Percentiles rank a stretch among this genome's conserved stretches.
phyloP scores from a whole-genome alignment of 148 eudicot species.

The Camellia lanceoleosa region DNA sequence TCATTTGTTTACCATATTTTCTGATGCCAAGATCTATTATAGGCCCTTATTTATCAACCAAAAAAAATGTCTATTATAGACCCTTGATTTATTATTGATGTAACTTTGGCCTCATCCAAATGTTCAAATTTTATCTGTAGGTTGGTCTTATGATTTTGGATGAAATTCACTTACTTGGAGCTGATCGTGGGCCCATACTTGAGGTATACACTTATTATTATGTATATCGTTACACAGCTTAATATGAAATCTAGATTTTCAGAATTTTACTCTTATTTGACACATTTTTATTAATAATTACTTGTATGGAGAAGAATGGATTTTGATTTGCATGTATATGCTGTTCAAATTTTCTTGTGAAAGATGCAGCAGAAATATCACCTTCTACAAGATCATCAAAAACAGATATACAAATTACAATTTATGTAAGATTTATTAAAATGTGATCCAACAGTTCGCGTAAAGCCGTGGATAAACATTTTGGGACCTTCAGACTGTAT shows the following conservation, averaged over 20 bases:
- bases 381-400: background rate
- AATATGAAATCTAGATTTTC: background rate
- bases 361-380: constrained; percentile 5
- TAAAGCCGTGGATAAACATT: background rate
- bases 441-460: background rate
- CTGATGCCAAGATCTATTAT: background rate
- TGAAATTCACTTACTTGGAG: constrained; percentile 97
- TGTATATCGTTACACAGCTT: background rate
- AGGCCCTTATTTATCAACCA: background rate
- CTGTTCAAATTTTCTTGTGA: background rate
- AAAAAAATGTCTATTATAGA: background rate
- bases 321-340: constrained; percentile 4
- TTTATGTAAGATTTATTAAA: background rate
- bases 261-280: background rate
- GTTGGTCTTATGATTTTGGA: constrained; percentile 98
- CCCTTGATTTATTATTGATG: constrained; percentile 12
- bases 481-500: background rate
- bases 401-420: background rate
- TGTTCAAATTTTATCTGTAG: constrained; percentile 31
- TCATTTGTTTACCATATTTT: background rate
- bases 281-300: background rate
- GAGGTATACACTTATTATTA: constrained; percentile 50
- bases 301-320: background rate
- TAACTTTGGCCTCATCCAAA: constrained; percentile 6
- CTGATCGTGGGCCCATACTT: constrained; percentile 97